A percentile compares a stretch with the other conserved stretches of the same genome.
Evolutionary conservation across 2,329 filamentous ascomycete genomes (phyloP).

Genomic region (Claviceps sp.): DNA sequence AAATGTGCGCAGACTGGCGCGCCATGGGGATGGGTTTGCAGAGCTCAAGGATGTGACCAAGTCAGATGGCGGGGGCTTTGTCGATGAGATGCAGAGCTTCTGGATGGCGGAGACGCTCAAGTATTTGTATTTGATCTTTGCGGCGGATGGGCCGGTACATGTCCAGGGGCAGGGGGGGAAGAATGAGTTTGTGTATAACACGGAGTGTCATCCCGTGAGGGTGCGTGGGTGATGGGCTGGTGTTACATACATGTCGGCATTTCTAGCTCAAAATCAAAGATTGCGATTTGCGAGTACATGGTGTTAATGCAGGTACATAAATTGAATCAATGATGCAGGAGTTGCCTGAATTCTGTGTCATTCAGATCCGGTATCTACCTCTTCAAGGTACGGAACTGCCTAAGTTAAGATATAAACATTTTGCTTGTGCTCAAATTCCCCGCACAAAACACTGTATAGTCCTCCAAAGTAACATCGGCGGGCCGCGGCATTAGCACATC

Average conservation of each 20-base stretch:
- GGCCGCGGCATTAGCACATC: too few relatives aligned
- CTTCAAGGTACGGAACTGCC: too few relatives aligned
- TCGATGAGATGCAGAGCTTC: conserved; percentile 73
- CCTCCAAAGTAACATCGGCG: too few relatives aligned
- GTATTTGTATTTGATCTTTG: conserved; percentile 63
- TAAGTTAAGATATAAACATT: too few relatives aligned
- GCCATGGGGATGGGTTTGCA: conserved; percentile 53
- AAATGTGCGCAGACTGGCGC: conserved; percentile 50
- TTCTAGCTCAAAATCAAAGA: too few relatives aligned
- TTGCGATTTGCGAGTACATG: neutral
- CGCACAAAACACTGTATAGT: too few relatives aligned
- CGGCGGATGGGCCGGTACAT: conserved; percentile 42
- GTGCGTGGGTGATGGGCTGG: conserved; percentile 6
- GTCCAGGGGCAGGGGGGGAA: conserved; percentile 33
- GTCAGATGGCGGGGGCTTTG: conserved; percentile 42
- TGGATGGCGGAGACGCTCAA: conserved; percentile 82
- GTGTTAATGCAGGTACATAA: neutral
- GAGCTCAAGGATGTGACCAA: conserved; percentile 53
- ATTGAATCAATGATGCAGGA: too few relatives aligned
- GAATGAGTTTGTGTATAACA: conserved; percentile 38
- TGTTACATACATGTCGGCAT: neutral
- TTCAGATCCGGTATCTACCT: too few relatives aligned
- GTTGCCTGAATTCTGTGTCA: too few relatives aligned
- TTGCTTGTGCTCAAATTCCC: too few relatives aligned
- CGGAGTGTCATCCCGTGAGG: conserved; percentile 32